phyloP scores from a whole-genome alignment of 2,329 filamentous ascomycete genomes.

The Pleoardoris graminearum region DNA sequence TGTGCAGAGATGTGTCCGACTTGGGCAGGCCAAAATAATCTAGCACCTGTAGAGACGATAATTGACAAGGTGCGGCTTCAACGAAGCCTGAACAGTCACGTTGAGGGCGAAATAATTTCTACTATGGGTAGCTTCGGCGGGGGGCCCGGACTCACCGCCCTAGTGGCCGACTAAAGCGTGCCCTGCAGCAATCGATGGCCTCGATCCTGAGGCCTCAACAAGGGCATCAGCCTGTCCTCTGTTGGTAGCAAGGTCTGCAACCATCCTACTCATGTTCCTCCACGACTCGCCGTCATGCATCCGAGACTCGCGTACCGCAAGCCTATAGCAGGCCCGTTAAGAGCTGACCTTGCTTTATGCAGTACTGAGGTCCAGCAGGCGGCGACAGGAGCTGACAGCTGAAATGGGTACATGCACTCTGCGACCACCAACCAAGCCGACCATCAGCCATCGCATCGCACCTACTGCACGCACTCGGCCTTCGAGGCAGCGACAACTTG shows the following conservation, averaged over 20 bases:
- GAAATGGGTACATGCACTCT: no score
- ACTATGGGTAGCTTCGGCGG: constrained; percentile 3
- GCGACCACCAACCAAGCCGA: no score
- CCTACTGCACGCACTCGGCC: not conserved
- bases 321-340: constrained; percentile 4
- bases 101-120: constrained; percentile 16
- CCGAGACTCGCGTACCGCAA: not conserved
- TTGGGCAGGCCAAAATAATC: no score
- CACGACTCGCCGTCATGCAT: not conserved
- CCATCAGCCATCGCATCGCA: not conserved
- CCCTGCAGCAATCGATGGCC: no score
- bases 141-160: constrained; percentile 8
- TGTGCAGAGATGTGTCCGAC: not conserved
- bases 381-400: no score
- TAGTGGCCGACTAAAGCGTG: no score
- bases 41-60: no score
- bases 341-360: constrained; percentile 5
- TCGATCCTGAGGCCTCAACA: no score
- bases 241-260: not conserved
- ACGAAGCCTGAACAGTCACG: constrained; percentile 18
- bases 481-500: constrained; percentile 4
- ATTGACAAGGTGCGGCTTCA: no score
- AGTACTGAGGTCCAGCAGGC: no score
- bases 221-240: no score
- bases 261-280: not conserved